Base-by-base conservation (phyloP, 495 filamentous ascomycete species). In the Sordaria brevicollis region DNA sequence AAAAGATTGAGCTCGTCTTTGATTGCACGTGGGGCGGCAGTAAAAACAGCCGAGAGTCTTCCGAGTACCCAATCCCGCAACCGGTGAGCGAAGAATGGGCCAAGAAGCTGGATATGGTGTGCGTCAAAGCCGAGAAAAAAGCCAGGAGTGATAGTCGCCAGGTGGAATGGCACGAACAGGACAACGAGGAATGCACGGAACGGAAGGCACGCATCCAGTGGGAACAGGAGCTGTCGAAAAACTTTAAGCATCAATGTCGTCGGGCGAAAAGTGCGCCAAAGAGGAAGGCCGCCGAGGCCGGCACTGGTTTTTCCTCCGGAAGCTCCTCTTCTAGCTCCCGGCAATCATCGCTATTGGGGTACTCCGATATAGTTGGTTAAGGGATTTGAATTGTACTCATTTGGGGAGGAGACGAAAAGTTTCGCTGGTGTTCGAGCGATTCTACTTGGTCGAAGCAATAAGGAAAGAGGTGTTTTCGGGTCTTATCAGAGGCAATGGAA, bases 21-120 rank as follows among this genome's bases (percentile, higher is more conserved):
- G 74, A 77, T 21, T 85, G 83, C 73, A 74, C 70, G 31, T 85
- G 83, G 83, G 83, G 83, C 54, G 82, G 78, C 17, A 84, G 83
- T 65, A 76, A 78, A 5, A 35, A n/a, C 19, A 57, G 67, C 8
- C 77, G 83, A 10, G 71, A 73, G 0, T 17, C 13, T 21, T 69
- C 66, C 10, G 72, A 36, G 17, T 34, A 72, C n/a, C 68, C 73
- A 21, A 71, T 68, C 1, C 74, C 74, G 1, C 31, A 67, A 7
- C 33, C 76, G 0, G 74, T 70, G 10, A 31, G 69, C 31, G 65
- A 71, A 15, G 68, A 36, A 3, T 57, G 75, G 0, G 79, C 80
- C n/a, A 21, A 13, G n/a, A 65, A 35, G 29, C 72, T 81, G 3
- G 79, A 81, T 66, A 69, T 72, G 19, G 65, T 75, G 10, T 78